Evolutionary conservation across 306 rosid genomes (phyloP).

Genomic region (Medicago truncatula): MtrunA17r5.0-ANR NC_053047.1:19758501-19759000

Average conservation of each 20-base stretch:
- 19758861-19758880: conserved; percentile 4
- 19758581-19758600: conserved; percentile 86
- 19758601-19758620: conserved; percentile 96
- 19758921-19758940: conserved; percentile 8
- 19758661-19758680: conserved; percentile 81
- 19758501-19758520: conserved; percentile 53
- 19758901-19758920: conserved; percentile 21
- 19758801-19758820: conserved; percentile 15
- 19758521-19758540: conserved; percentile 56
- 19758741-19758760: conserved; percentile 26
- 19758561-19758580: conserved; percentile 50
- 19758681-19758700: conserved; percentile 60
- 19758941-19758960: conserved; percentile 25
- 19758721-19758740: conserved; percentile 27
- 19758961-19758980: conserved; percentile 26
- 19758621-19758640: conserved; percentile 80
- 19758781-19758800: not conserved
- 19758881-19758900: conserved; percentile 4
- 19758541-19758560: conserved; percentile 77
- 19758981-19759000: conserved; percentile 21
- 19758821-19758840: conserved; percentile 17
- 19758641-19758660: conserved; percentile 93
- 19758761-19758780: not conserved
- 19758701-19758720: conserved; percentile 60
- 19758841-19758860: not conserved